Conservation (phyloP, 2,329 filamentous ascomycete species). For the Penicillium corylophilum region DNA sequence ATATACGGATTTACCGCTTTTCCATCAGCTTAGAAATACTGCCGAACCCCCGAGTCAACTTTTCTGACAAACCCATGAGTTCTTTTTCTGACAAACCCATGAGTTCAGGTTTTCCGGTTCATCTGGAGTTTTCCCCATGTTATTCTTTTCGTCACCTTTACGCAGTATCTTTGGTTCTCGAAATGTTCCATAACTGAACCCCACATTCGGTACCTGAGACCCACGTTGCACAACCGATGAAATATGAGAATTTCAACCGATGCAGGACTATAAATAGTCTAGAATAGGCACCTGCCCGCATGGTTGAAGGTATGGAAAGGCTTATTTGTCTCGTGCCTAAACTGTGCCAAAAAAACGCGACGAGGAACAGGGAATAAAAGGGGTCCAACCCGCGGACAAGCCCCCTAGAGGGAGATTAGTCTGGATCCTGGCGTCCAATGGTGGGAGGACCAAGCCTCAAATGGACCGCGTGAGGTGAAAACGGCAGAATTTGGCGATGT, state of each 20-base stretch:
- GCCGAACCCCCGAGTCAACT: background rate
- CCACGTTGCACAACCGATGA: background rate
- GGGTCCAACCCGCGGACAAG: background rate
- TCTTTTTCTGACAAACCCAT: background rate
- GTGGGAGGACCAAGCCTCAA: background rate
- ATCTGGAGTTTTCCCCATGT: background rate
- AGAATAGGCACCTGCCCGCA: background rate
- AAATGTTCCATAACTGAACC: background rate
- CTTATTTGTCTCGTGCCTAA: background rate
- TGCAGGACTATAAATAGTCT: background rate
- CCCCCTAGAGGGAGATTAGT: background rate
- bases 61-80: background rate
- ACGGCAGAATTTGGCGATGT: background rate
- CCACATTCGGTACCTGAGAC: background rate
- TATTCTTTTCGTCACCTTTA: background rate
- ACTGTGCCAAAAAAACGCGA: background rate
- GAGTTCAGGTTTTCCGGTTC: background rate
- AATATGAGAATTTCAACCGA: background rate
- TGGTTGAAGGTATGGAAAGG: background rate
- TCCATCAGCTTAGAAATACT: background rate
- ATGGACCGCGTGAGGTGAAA: background rate
- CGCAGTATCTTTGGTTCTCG: background rate
- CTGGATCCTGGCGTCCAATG: background rate
- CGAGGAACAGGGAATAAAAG: background rate
- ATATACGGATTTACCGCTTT: background rate